phyloP scores from a whole-genome alignment of 2,329 filamentous ascomycete species.

The Diaporthe vexans region DNA sequence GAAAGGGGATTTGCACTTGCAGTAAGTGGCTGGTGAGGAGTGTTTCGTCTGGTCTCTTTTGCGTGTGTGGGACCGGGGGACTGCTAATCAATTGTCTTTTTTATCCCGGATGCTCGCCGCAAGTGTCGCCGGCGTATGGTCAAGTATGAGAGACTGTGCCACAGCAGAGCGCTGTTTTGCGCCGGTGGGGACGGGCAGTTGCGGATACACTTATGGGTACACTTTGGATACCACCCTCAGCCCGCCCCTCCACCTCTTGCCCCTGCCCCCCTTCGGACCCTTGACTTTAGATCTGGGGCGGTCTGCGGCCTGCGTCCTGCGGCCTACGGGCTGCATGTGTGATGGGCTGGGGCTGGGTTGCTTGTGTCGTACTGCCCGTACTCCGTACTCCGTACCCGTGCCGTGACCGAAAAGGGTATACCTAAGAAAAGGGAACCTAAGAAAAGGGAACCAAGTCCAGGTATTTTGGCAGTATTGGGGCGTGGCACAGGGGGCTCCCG shows the following conservation, averaged over 20 bases:
- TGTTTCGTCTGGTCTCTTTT: conserved; percentile 2
- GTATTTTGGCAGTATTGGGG: too few relatives aligned
- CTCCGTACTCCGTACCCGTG: too few relatives aligned
- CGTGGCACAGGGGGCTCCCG: neutral
- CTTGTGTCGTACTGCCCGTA: conserved; percentile 1
- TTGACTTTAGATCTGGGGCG: conserved; percentile 30
- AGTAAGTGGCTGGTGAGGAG: neutral
- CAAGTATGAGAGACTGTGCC: conserved; percentile 1
- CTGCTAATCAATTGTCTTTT: neutral
- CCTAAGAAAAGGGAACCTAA: neutral
- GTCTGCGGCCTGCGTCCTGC: conserved; percentile 10
- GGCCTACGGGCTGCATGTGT: neutral
- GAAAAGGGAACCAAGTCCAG: too few relatives aligned
- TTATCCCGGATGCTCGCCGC: conserved; percentile 2
- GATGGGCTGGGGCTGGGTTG: neutral
- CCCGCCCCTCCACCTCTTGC: conserved; percentile 6
- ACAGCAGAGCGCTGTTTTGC: conserved; percentile 22
- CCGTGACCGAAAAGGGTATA: neutral
- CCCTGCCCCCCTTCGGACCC: conserved; percentile 19
- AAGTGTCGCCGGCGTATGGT: neutral
- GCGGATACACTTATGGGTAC: conserved; percentile 5
- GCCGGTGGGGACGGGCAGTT: conserved; percentile 26
- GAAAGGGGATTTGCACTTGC: neutral
- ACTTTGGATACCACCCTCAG: conserved; percentile 25
- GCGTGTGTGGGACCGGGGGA: neutral